Conservation (phyloP, 1,139 yeast species). For the Yamadazyma conglobata region DNA sequence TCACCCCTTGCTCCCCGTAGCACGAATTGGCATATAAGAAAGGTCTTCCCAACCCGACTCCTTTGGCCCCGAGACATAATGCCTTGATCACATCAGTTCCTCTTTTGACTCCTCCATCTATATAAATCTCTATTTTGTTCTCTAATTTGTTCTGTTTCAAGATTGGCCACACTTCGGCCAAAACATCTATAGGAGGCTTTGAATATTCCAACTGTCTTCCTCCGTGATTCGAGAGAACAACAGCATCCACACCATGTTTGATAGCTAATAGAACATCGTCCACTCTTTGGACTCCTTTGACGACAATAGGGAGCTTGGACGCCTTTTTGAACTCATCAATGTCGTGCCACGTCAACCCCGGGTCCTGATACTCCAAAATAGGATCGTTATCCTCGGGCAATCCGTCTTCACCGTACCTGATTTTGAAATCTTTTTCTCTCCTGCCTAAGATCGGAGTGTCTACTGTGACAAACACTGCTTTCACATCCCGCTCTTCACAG, state of each 20-base stretch:
- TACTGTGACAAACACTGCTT: conserved; percentile 26
- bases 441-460: conserved; percentile 25
- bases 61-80: conserved; percentile 54
- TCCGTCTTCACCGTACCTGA: conserved; percentile 14
- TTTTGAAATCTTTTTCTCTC: conserved; percentile 24
- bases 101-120: conserved; percentile 56
- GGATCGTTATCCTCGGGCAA: conserved; percentile 10
- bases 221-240: conserved; percentile 54
- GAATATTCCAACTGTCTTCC: conserved; percentile 53
- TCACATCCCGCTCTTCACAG: conserved; percentile 23
- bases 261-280: conserved; percentile 51
- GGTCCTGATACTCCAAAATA: conserved; percentile 8
- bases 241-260: conserved; percentile 44
- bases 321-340: conserved; percentile 17
- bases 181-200: conserved; percentile 45
- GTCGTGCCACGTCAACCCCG: conserved; percentile 20
- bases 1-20: conserved; percentile 49
- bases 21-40: conserved; percentile 46
- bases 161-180: conserved; percentile 44
- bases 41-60: conserved; percentile 52
- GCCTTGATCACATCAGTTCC: conserved; percentile 56
- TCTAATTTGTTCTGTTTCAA: conserved; percentile 34
- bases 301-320: conserved; percentile 33
- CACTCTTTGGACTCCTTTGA: conserved; percentile 51
- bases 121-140: conserved; percentile 38